Evolutionary conservation across 179 eudicot species (phyloP).

Genomic region (Nepenthes alata): DNA sequence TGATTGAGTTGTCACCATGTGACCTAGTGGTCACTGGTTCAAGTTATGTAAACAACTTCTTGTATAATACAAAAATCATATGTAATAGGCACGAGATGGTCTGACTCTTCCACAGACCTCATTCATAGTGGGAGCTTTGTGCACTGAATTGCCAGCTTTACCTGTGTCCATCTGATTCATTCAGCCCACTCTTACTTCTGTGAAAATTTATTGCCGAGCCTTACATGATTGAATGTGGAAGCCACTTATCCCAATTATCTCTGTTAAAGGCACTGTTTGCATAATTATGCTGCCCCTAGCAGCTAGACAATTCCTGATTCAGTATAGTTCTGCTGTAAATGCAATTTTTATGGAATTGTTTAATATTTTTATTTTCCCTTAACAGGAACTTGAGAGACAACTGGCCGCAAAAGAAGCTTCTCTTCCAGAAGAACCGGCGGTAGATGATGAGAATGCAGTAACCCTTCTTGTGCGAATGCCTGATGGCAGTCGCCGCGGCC

Average conservation of each 20-base stretch:
- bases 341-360: neutral
- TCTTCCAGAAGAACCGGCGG: conserved; percentile 79
- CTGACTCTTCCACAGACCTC: too few species aligned
- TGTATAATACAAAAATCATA: too few species aligned
- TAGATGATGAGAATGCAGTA: conserved; percentile 63
- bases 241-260: too few species aligned
- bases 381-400: conserved; percentile 81
- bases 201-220: neutral
- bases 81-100: too few species aligned
- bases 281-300: too few species aligned
- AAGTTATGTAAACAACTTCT: too few species aligned
- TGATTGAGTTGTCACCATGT: too few species aligned
- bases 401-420: conserved; percentile 89
- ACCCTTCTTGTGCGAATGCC: conserved; percentile 89
- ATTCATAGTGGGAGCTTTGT: too few species aligned
- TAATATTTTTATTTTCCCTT: neutral
- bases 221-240: too few species aligned
- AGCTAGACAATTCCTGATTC: neutral
- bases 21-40: too few species aligned
- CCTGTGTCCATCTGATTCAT: neutral
- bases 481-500: conserved; percentile 83
- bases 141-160: too few species aligned
- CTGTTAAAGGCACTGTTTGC: too few species aligned
- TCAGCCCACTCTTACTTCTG: neutral
- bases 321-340: neutral